phyloP scores from a whole-genome alignment of 2,329 filamentous ascomycete species.

The Nigrograna mackinnonii region DNA sequence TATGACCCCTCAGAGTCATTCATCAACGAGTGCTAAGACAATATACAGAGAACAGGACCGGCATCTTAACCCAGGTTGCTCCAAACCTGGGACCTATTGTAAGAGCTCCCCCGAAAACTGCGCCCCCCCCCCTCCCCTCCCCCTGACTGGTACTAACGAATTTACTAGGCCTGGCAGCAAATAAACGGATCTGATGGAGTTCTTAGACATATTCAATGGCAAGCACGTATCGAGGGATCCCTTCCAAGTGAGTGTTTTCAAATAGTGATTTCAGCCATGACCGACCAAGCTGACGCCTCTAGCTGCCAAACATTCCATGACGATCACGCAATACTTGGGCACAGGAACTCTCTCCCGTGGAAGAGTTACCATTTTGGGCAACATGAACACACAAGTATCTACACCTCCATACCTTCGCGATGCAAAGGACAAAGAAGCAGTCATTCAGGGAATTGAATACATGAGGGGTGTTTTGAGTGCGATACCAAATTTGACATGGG shows the following conservation, averaged over 20 bases:
- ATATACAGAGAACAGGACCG: slow-evolving; percentile 46
- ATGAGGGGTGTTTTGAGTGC: slow-evolving; percentile 55
- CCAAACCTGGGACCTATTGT: slow-evolving; percentile 63
- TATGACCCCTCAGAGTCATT: too few relatives aligned
- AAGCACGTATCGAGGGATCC: slow-evolving; percentile 60
- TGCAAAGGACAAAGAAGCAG: slow-evolving; percentile 60
- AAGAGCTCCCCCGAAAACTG: slow-evolving; percentile 1
- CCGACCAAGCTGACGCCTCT: too few relatives aligned
- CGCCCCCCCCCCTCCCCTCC: background rate
- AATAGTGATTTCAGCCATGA: too few relatives aligned
- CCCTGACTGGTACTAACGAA: background rate
- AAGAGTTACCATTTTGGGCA: slow-evolving; percentile 59
- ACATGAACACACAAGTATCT: slow-evolving; percentile 60
- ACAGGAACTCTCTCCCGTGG: slow-evolving; percentile 64
- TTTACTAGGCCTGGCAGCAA: slow-evolving; percentile 56
- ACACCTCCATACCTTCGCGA: slow-evolving; percentile 61
- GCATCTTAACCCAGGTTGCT: slow-evolving; percentile 64
- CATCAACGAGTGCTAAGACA: too few relatives aligned
- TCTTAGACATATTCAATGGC: slow-evolving; percentile 66
- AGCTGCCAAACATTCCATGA: slow-evolving; percentile 34
- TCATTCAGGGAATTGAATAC: slow-evolving; percentile 64
- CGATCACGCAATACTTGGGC: slow-evolving; percentile 59
- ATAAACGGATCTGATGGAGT: slow-evolving; percentile 59
- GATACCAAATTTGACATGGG: slow-evolving; percentile 57
- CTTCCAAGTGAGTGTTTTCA: slow-evolving; percentile 13